Evolutionary conservation across 2,329 filamentous ascomycete species (phyloP).

Genomic region (Ceratocystis ficicola): DNA sequence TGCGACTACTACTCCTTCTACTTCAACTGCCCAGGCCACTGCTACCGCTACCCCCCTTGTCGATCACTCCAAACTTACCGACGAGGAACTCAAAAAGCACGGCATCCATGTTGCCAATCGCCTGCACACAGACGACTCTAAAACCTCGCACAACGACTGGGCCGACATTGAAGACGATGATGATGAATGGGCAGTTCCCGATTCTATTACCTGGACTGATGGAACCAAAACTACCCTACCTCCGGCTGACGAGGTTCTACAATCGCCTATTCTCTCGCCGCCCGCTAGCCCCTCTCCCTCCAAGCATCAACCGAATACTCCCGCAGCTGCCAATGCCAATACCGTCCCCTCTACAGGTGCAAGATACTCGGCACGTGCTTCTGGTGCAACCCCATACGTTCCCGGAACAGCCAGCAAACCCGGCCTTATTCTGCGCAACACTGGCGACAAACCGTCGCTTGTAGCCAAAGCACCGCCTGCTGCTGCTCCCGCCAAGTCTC

Average conservation of each 20-base stretch:
- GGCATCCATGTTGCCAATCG: constrained; percentile 76
- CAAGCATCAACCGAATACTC: constrained; percentile 34
- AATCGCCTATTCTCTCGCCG: constrained; percentile 24
- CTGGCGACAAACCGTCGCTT: constrained; percentile 57
- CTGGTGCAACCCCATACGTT: constrained; percentile 1
- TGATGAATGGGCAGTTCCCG: constrained; percentile 67
- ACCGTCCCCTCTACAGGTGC: constrained; percentile 13
- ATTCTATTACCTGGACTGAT: constrained; percentile 78
- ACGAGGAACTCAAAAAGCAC: constrained; percentile 77
- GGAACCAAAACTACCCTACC: constrained; percentile 70
- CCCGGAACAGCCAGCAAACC: constrained; percentile 32
- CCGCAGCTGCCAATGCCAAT: constrained; percentile 21
- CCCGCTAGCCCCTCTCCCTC: background rate
- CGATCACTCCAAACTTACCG: constrained; percentile 70
- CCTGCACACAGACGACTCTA: constrained; percentile 59
- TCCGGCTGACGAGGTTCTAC: constrained; percentile 36
- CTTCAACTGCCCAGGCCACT: constrained; percentile 32
- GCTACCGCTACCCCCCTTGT: constrained; percentile 40
- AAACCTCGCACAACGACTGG: constrained; percentile 65
- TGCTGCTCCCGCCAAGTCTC: constrained; percentile 67
- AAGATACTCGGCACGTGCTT: background rate
- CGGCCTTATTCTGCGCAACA: constrained; percentile 51
- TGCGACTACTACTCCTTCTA: constrained; percentile 23
- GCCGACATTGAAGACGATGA: constrained; percentile 83
- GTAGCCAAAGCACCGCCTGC: constrained; percentile 58